phyloP scores from a whole-genome alignment of 495 filamentous ascomycete genomes.

The Podospora pseudocomata region DNA sequence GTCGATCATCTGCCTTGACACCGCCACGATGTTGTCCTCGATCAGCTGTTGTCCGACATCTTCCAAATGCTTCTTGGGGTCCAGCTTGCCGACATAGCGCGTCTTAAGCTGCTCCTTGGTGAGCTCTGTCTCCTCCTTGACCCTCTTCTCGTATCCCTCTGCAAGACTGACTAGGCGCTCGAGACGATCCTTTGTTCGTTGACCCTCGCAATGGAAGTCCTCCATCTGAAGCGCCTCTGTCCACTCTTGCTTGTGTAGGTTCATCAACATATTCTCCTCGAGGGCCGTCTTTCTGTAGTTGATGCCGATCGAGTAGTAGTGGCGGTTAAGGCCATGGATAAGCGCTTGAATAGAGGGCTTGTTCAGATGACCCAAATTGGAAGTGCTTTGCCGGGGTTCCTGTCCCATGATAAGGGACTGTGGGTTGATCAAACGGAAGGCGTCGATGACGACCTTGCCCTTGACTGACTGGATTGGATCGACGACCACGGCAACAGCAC shows the following conservation, averaged over 20 bases:
- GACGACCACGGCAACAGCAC: conserved; percentile 94
- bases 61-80: conserved; percentile 98
- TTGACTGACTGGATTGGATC: conserved; percentile 99
- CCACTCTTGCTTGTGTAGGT: conserved; percentile 98
- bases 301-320: conserved; percentile 98
- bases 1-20: conserved; percentile 97
- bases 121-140: conserved; percentile 96
- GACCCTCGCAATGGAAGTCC: conserved; percentile 82
- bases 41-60: conserved; percentile 93
- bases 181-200: conserved; percentile 79
- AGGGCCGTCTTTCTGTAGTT: conserved; percentile 96
- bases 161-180: conserved; percentile 82
- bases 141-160: conserved; percentile 96
- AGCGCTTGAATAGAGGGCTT: conserved; percentile 99
- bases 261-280: conserved; percentile 99
- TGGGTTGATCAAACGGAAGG: conserved; percentile 97
- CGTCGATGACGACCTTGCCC: conserved; percentile 98
- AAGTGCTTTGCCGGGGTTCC: conserved; percentile 96
- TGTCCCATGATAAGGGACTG: conserved; percentile 98
- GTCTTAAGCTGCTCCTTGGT: conserved; percentile 98
- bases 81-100: conserved; percentile 96
- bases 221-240: conserved; percentile 97
- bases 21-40: conserved; percentile 97
- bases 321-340: conserved; percentile 94
- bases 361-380: conserved; percentile 95